A percentile compares a stretch with the other conserved stretches of the same genome.
These are phyloP conservation scores for Carpinus fangiana DNA, from an alignment of 306 rosid species.

Conservation along the genomic window DNA sequence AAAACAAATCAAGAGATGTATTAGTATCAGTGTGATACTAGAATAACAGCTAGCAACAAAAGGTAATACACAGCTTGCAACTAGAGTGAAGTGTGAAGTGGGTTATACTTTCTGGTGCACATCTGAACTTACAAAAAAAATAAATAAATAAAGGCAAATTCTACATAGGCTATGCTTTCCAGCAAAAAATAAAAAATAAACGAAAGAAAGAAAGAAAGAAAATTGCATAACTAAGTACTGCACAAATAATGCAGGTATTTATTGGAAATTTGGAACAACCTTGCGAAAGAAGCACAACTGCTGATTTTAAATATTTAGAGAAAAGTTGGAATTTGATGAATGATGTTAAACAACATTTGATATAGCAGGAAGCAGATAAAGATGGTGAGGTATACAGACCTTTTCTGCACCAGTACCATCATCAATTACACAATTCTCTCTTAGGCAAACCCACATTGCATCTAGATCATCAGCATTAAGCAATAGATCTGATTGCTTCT, in stretches of 20 bases:
- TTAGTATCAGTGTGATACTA: slow-evolving; percentile 23
- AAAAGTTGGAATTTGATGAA: background rate
- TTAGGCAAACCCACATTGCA: slow-evolving; percentile 96
- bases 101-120: background rate
- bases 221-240: background rate
- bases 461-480: slow-evolving; percentile 98
- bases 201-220: background rate
- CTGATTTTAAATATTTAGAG: background rate
- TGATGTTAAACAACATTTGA: background rate
- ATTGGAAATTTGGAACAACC: background rate
- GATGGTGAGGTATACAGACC: slow-evolving; percentile 41
- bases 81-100: too few relatives aligned
- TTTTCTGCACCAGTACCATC: slow-evolving; percentile 98
- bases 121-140: background rate
- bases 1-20: slow-evolving; percentile 34
- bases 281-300: too few relatives aligned
- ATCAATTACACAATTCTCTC: slow-evolving; percentile 98
- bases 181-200: background rate
- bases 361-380: slow-evolving; percentile 25
- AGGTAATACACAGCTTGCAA: background rate
- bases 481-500: slow-evolving; percentile 98
- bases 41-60: slow-evolving; percentile 12
- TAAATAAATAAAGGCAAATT: background rate
- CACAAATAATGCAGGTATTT: background rate
- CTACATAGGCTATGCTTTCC: background rate